Evolutionary conservation across 2,329 filamentous ascomycete species (phyloP), one percentile per base, ranked within the genome.

Genomic region (Dothistroma septosporum): DNA sequence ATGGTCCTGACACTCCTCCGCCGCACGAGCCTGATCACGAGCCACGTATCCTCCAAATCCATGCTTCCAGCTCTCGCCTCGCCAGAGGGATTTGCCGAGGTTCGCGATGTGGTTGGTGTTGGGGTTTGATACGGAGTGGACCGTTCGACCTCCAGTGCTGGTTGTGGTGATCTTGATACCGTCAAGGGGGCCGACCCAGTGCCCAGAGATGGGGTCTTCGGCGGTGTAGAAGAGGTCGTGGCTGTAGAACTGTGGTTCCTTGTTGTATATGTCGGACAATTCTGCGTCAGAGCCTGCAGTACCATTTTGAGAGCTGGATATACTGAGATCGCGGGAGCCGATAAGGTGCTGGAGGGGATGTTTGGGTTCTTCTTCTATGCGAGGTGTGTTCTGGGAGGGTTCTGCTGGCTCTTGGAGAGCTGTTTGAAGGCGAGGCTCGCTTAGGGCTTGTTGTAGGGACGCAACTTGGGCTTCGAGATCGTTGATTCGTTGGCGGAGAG

Each of bases 291-390:
- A 31, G 24, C 22, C 12, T 35, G 24, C 50, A 7, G 14, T 7
- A 31, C 50, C 31, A 12, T 19, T 21, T 16, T 3, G 6, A 19
- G 50, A 53, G 24, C 24, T 32, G 50, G 11, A n/a, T 10, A 31
- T 31, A 12, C n/a, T 21, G 24, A 22, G 44, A 5, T 33, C 11
- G 2, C 44, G 55, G 8, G 49, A 24, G 44, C 14, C 24, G 14
- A 57, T 33, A 44, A 57, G 46, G 28, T 37, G 2, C 22, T 57
- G 55, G 24, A 57, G 44, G 12, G 55, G 55, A 19, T 57, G 55
- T 10, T 47, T 11, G 3, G 10, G 24, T 14, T 22, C 28, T 33
- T 49, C 55, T 14, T 49, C 55, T 2, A 44, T 49, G 14, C 55
- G 55, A n/a, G 11, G 11, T 24, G 50, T 35, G 2, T 35, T 53